These are phyloP conservation scores for Boletus subcaerulescens DNA, from an alignment of 768 basidiomycete species.

Conservation along the genomic window DNA sequence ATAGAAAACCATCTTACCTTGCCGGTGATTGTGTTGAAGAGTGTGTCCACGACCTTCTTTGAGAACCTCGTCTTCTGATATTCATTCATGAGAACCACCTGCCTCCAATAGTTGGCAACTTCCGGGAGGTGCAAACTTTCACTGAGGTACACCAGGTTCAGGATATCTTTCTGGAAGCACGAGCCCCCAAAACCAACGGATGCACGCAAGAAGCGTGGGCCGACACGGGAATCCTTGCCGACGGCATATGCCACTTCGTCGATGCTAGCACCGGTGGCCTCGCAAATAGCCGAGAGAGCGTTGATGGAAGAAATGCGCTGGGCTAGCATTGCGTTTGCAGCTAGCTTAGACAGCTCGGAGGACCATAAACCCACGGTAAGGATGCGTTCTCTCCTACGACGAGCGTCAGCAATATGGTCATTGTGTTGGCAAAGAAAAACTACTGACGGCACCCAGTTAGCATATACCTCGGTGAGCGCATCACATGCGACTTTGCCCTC, in stretches of 20 bases:
- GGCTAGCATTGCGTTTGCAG: slow-evolving; percentile 98
- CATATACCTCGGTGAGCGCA: slow-evolving; percentile 78
- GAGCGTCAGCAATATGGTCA: background rate
- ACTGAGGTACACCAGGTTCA: slow-evolving; percentile 96
- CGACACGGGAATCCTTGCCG: slow-evolving; percentile 89
- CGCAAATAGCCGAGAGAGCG: slow-evolving; percentile 97
- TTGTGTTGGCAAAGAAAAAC: background rate
- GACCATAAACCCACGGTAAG: slow-evolving; percentile 98
- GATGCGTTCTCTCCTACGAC: slow-evolving; percentile 63
- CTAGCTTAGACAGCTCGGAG: slow-evolving; percentile 96
- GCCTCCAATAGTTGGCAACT: slow-evolving; percentile 96
- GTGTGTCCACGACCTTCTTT: slow-evolving; percentile 91
- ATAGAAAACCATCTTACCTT: slow-evolving; percentile 51
- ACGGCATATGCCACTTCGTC: slow-evolving; percentile 96
- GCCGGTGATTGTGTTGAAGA: slow-evolving; percentile 97
- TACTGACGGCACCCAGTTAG: slow-evolving; percentile 94
- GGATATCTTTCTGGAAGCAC: slow-evolving; percentile 99
- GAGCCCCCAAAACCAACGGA: slow-evolving; percentile 97
- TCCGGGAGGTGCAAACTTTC: slow-evolving; percentile 94
- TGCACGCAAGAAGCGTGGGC: slow-evolving; percentile 92
- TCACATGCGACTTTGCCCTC: slow-evolving; percentile 82
- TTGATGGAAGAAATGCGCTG: slow-evolving; percentile 99
- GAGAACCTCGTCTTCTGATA: slow-evolving; percentile 97
- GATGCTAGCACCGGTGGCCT: slow-evolving; percentile 97
- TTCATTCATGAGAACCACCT: slow-evolving; percentile 98